Conservation (phyloP, 208 protist species). For the Angomonas ambiguus region DNA sequence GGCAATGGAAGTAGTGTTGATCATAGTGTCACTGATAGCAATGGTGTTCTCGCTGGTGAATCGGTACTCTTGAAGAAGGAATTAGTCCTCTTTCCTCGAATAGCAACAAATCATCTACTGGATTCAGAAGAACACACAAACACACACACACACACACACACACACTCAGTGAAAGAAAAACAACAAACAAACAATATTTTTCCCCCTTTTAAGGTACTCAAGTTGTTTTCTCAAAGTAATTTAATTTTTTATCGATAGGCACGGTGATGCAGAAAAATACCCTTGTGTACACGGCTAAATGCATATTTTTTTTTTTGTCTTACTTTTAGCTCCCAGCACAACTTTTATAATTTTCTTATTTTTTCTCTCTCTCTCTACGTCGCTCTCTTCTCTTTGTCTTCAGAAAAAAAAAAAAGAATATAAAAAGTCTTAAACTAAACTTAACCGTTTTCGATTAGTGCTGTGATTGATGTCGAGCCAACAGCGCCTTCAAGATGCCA, state of each 20-base stretch:
- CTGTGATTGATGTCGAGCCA: conserved; percentile 20
- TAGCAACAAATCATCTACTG: not conserved
- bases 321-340: not conserved
- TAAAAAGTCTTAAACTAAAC: not conserved
- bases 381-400: not conserved
- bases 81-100: not conserved
- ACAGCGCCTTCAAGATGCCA: conserved; percentile 28
- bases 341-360: not conserved
- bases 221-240: too few species aligned
- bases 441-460: too few species aligned
- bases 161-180: not conserved
- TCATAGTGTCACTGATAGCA: conserved; percentile 45
- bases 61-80: conserved; percentile 21
- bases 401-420: not conserved
- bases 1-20: conserved; percentile 43
- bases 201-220: too few species aligned
- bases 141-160: not conserved
- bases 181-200: too few species aligned
- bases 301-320: not conserved
- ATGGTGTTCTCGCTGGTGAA: conserved; percentile 71
- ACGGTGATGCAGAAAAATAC: too few species aligned
- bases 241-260: too few species aligned
- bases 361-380: not conserved
- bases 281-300: too few species aligned
- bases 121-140: too few species aligned